Base-by-base conservation (phyloP, 2,329 filamentous ascomycete genomes). In the Purpureocillium takamizusanense region DNA sequence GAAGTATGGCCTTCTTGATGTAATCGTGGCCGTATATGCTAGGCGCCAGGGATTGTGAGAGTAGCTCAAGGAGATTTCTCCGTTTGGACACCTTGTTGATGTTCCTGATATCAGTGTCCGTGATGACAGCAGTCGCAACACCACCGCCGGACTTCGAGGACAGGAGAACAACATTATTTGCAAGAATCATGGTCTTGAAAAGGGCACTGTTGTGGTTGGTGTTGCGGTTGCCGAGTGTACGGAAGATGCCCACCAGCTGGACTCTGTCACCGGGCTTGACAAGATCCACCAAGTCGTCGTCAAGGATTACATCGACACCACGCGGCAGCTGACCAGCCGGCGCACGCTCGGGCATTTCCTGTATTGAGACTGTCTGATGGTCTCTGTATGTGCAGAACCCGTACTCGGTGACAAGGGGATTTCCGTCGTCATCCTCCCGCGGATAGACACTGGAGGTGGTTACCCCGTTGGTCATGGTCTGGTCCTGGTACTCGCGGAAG, bases 31-130 rank as follows among this genome's bases (percentile, higher is more conserved):
- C 92, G 53, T 87, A 95, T 42, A 98, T 98, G 65, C 89, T 95
- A 0, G 92, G 92, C 2, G 92, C 92, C 15, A 98, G 72, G 2
- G 90, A 97, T 52, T 95, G 89, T 1, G 92, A 92, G 7, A 98
- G 74, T 32, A 98, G 69, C 39, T 95, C 86, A 47, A 98, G 94
- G 4, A 97, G 75, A 46, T 92, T 89, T 63, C 82, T 89, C 63
- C 92, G 92, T 70, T 97, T 98, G 9, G 90, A 74, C 40, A 97
- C 76, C 63, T 94, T 95, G 70, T 97, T 97, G 70, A 98, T 98
- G 57, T 98, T 97, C 52, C 92, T 83, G 56, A 98, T 94, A 56
- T 98, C 92, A 1, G 85, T 92, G 60, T 97, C 92, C 14, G 92
- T 97, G 50, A 98, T 95, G 5, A 79, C 83, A 13, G 88, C 84